phyloP scores from a whole-genome alignment of 2,329 filamentous ascomycete species.

The Cladobotryum mycophilum region DNA sequence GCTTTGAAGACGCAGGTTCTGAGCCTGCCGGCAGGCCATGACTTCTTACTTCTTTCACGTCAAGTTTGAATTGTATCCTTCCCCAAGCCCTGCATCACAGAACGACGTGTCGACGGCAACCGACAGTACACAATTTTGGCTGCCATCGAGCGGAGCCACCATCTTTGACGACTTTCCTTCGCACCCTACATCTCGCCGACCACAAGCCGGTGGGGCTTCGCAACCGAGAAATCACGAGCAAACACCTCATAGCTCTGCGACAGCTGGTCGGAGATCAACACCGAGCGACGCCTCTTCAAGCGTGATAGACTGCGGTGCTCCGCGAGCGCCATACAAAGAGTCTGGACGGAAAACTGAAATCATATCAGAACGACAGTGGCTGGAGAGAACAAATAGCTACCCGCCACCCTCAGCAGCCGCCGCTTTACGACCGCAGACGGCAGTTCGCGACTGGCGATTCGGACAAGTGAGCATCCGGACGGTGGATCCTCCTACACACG shows the following conservation, averaged over 20 bases:
- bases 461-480: constrained; percentile 72
- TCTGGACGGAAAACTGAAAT: constrained; percentile 31
- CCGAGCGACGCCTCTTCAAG: constrained; percentile 14
- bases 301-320: constrained; percentile 47
- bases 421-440: constrained; percentile 42
- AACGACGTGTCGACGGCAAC: constrained; percentile 9
- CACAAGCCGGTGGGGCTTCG: background rate
- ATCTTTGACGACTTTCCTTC: constrained; percentile 53
- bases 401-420: constrained; percentile 37
- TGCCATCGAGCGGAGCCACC: constrained; percentile 40
- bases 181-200: constrained; percentile 23
- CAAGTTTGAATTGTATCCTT: constrained; percentile 59
- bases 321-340: constrained; percentile 26
- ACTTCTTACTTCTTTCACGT: constrained; percentile 59
- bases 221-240: constrained; percentile 7
- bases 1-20: background rate
- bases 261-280: background rate
- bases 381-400: constrained; percentile 34
- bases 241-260: constrained; percentile 10
- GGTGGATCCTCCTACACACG: constrained; percentile 55
- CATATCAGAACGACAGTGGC: constrained; percentile 35
- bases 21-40: constrained; percentile 32
- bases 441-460: constrained; percentile 70
- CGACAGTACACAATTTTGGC: constrained; percentile 36
- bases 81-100: constrained; percentile 28